phyloP scores from a whole-genome alignment of 805 yeast genomes.

The Saccharomyces eubayanus region DNA sequence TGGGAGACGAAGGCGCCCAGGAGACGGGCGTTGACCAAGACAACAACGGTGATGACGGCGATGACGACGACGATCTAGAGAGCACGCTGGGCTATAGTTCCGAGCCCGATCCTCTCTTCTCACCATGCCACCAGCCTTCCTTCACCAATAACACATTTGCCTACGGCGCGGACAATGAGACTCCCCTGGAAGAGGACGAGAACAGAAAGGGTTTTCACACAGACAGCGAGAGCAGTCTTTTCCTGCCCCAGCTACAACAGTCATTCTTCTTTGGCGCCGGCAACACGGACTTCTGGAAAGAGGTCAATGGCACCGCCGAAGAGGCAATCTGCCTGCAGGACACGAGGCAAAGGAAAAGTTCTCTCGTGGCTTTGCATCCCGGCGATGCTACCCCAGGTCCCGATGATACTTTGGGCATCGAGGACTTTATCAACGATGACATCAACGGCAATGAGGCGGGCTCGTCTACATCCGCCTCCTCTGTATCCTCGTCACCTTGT shows the following conservation, averaged over 20 bases:
- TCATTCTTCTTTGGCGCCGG: constrained; percentile 1
- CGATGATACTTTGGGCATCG: not conserved
- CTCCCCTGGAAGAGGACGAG: not conserved
- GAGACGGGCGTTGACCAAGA: not conserved
- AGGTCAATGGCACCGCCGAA: constrained; percentile 22
- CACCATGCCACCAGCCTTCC: constrained; percentile 11
- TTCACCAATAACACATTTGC: not conserved
- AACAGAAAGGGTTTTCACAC: not conserved
- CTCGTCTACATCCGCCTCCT: constrained; percentile 1
- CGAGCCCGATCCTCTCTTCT: constrained; percentile 21
- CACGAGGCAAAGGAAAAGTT: constrained; percentile 2
- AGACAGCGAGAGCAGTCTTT: not conserved
- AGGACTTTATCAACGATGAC: not conserved
- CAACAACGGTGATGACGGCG: constrained; percentile 4
- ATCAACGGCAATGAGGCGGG: not conserved
- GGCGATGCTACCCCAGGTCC: not conserved
- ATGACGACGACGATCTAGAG: not conserved
- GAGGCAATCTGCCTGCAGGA: constrained; percentile 14
- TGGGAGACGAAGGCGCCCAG: not conserved
- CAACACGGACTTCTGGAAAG: constrained; percentile 30
- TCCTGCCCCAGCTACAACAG: not conserved
- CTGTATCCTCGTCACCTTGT: constrained; percentile 6
- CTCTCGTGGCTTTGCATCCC: not conserved
- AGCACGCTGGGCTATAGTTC: not conserved
- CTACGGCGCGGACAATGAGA: not conserved